phyloP scores from a whole-genome alignment of 495 filamentous ascomycete genomes.

The Daldinia concentrica region DNA sequence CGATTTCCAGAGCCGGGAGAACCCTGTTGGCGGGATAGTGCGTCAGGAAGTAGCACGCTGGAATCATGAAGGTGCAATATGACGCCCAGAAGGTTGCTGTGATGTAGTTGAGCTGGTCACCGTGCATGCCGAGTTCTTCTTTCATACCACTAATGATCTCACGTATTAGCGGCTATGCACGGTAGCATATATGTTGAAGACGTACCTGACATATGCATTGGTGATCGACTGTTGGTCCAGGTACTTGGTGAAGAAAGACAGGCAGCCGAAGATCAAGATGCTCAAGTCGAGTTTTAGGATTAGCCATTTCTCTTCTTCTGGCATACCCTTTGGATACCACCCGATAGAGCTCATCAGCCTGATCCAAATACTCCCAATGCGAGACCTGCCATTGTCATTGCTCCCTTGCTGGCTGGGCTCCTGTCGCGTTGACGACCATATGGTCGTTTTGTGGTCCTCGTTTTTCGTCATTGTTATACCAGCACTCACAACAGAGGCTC shows the following conservation, averaged over 20 bases:
- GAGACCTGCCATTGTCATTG: neutral
- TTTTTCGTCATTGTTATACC: conserved; percentile 1
- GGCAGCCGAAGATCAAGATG: conserved; percentile 49
- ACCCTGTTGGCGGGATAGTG: conserved; percentile 46
- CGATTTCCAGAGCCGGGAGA: conserved; percentile 47
- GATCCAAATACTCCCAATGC: conserved; percentile 34
- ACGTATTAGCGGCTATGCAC: conserved; percentile 1
- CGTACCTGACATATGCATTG: conserved; percentile 51
- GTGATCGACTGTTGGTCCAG: conserved; percentile 50
- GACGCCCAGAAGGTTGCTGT: conserved; percentile 51
- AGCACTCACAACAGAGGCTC: neutral
- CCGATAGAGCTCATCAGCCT: conserved; percentile 41
- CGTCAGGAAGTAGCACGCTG: conserved; percentile 53
- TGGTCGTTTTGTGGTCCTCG: conserved; percentile 7
- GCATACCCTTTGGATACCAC: conserved; percentile 48
- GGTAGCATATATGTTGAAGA: conserved; percentile 7
- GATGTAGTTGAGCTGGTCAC: conserved; percentile 49
- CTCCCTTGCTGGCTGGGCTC: neutral
- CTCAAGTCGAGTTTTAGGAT: conserved; percentile 49
- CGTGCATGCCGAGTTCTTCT: conserved; percentile 44
- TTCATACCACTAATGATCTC: conserved; percentile 43
- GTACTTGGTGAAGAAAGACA: conserved; percentile 53
- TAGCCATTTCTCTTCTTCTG: conserved; percentile 42
- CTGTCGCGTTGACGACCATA: neutral
- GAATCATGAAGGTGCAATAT: conserved; percentile 53